Conservation (phyloP, 2,329 filamentous ascomycete species). For the Lasiodiplodia sp. region DNA sequence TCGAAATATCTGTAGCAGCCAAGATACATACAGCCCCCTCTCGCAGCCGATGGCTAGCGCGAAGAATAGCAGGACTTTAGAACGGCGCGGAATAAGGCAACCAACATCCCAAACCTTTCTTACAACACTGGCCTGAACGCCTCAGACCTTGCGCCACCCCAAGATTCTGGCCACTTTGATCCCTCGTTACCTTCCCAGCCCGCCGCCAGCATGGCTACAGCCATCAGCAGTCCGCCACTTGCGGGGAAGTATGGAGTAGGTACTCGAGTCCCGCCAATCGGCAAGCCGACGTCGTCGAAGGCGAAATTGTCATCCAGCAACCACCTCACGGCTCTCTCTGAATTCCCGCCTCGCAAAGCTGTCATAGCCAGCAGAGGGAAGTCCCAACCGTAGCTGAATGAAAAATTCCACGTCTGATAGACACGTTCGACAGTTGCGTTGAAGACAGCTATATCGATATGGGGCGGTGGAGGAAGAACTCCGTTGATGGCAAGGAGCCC, state of each 20-base stretch:
- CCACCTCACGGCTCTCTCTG: constrained; percentile 43
- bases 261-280: constrained; percentile 60
- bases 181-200: constrained; percentile 62
- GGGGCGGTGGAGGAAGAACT: constrained; percentile 41
- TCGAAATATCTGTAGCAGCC: neutral
- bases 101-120: neutral
- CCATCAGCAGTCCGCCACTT: constrained; percentile 58
- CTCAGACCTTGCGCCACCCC: constrained; percentile 56
- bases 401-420: constrained; percentile 46
- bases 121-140: constrained; percentile 51
- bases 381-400: constrained; percentile 45
- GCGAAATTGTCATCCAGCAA: constrained; percentile 59
- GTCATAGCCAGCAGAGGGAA: constrained; percentile 44
- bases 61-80: neutral
- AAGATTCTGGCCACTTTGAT: constrained; percentile 56
- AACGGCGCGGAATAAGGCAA: constrained; percentile 11
- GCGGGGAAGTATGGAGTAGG: constrained; percentile 66
- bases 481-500: constrained; percentile 42
- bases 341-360: constrained; percentile 40
- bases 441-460: constrained; percentile 41
- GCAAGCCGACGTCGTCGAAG: constrained; percentile 66
- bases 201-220: constrained; percentile 64
- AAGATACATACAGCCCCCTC: neutral
- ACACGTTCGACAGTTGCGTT: constrained; percentile 41
- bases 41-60: too few species aligned